Evolutionary conservation across 352 stramenopile genomes (phyloP).

Genomic region (Globisporangium yorkense): DNA sequence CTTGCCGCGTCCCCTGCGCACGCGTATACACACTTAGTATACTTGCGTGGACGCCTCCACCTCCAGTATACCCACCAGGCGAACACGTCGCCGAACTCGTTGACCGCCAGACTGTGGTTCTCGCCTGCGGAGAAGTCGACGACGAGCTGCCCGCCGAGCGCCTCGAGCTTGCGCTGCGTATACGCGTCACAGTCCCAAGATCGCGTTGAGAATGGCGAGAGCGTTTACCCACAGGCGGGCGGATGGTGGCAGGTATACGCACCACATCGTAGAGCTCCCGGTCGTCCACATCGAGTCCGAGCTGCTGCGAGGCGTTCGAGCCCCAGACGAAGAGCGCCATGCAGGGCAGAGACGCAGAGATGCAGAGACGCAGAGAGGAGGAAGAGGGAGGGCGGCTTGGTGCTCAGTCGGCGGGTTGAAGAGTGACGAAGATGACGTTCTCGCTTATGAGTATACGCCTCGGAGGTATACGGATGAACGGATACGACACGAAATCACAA

Average conservation of each 20-base stretch:
- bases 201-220: neutral
- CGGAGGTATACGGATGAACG: no score
- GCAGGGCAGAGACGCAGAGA: neutral
- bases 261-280: slow-evolving; percentile 59
- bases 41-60: no score
- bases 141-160: slow-evolving; percentile 50
- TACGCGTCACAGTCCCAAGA: neutral
- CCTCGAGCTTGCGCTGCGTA: slow-evolving; percentile 39
- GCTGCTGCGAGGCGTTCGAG: slow-evolving; percentile 64
- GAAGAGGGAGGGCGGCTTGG: neutral
- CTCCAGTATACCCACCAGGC: slow-evolving; percentile 21
- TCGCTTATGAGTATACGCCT: no score
- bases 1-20: slow-evolving; percentile 44
- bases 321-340: slow-evolving; percentile 82
- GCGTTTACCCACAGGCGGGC: neutral
- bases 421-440: neutral
- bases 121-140: slow-evolving; percentile 71
- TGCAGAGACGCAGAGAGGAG: neutral
- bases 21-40: no score
- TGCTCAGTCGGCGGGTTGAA: neutral
- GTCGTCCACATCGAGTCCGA: slow-evolving; percentile 42
- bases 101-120: slow-evolving; percentile 70
- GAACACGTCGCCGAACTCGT: slow-evolving; percentile 79
- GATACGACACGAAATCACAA: no score
- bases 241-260: neutral